A percentile compares a stretch with the other conserved stretches of the same genome.
phyloP scores from a whole-genome alignment of 2,329 filamentous ascomycete genomes.

The Blastomyces gilchristii region DNA sequence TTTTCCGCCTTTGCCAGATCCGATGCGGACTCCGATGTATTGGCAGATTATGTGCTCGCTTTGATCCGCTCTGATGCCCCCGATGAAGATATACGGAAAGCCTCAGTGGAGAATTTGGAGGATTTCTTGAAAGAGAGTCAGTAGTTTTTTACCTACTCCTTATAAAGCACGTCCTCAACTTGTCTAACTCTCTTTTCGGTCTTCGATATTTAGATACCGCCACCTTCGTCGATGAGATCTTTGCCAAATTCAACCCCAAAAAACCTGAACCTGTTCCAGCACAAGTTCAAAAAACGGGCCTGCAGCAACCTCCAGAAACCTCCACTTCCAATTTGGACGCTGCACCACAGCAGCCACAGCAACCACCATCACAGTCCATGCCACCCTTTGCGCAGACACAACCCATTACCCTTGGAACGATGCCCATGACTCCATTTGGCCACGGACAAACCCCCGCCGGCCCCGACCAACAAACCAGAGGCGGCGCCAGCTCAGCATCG shows the following conservation, averaged over 20 bases:
- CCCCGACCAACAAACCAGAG: too few species aligned
- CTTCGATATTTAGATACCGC: slow-evolving; percentile 34
- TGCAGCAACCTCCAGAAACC: background rate
- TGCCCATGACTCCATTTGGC: slow-evolving; percentile 12
- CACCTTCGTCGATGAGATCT: slow-evolving; percentile 47
- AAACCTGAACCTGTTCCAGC: slow-evolving; percentile 21
- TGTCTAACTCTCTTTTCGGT: background rate
- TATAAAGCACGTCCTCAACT: background rate
- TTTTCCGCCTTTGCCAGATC: slow-evolving; percentile 33
- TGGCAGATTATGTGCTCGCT: slow-evolving; percentile 53
- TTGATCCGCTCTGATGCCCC: slow-evolving; percentile 47
- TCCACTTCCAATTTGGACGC: background rate
- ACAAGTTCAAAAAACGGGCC: background rate
- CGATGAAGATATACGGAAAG: slow-evolving; percentile 43
- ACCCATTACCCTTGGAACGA: slow-evolving; percentile 16
- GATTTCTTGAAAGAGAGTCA: slow-evolving; percentile 49
- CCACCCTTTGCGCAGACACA: slow-evolving; percentile 12
- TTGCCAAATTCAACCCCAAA: slow-evolving; percentile 41
- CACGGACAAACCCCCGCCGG: slow-evolving; percentile 11
- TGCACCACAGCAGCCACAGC: background rate
- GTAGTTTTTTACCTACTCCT: slow-evolving; percentile 14
- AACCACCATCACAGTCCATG: background rate
- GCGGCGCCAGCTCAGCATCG: slow-evolving; percentile 11
- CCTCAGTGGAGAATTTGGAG: slow-evolving; percentile 45
- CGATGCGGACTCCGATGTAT: slow-evolving; percentile 52